phyloP scores from a whole-genome alignment of 768 basidiomycete genomes.

The Porpolomopsis calyptriformis region DNA sequence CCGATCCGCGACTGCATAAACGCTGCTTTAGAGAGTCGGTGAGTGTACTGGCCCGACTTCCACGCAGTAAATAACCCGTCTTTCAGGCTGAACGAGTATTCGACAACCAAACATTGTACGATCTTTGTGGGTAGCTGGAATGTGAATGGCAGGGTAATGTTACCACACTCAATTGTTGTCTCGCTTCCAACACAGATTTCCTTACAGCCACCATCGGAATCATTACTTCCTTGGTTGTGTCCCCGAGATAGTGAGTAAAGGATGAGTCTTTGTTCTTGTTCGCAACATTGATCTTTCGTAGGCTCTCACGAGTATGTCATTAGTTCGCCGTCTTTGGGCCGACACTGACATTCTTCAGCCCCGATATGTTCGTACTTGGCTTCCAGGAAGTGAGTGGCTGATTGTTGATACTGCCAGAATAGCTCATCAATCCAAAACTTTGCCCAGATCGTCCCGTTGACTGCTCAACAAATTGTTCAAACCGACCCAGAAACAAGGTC shows the following conservation, averaged over 20 bases:
- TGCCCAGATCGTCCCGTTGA: constrained; percentile 75
- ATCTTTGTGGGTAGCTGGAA: constrained; percentile 95
- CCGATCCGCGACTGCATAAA: constrained; percentile 86
- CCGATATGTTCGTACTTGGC: constrained; percentile 82
- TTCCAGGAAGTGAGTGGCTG: constrained; percentile 59
- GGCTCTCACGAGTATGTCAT: constrained; percentile 38
- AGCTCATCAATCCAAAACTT: neutral
- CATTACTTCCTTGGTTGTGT: constrained; percentile 83
- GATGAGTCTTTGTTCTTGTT: neutral
- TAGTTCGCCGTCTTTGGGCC: neutral
- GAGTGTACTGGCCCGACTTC: constrained; percentile 5
- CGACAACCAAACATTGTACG: constrained; percentile 55
- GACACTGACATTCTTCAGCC: constrained; percentile 30
- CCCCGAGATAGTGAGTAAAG: constrained; percentile 58
- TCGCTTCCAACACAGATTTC: constrained; percentile 4
- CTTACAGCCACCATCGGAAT: constrained; percentile 62
- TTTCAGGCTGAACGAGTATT: constrained; percentile 70
- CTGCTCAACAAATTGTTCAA: constrained; percentile 95
- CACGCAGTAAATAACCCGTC: neutral
- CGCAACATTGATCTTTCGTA: constrained; percentile 8
- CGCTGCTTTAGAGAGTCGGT: constrained; percentile 61
- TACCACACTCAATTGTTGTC: neutral
- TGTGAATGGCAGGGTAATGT: constrained; percentile 70
- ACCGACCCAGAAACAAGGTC: constrained; percentile 89
- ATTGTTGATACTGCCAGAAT: neutral